Evolutionary conservation across 2,329 filamentous ascomycete species (phyloP).

Genomic region (Xylariaceae sp.): DNA sequence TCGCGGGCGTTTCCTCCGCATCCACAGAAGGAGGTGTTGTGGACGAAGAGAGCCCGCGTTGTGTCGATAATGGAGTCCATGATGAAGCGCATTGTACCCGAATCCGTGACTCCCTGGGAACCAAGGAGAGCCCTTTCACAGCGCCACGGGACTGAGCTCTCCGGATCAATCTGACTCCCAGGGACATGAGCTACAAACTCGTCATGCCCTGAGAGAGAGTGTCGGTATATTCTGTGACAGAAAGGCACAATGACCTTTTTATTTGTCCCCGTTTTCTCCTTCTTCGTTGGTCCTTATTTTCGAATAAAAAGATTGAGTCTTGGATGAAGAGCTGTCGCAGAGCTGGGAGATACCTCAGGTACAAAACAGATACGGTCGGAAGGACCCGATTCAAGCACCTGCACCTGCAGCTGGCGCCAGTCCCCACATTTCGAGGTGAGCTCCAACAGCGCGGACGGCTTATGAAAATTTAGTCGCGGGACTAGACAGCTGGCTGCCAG

Average conservation of each 20-base stretch:
- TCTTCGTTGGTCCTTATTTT: too few species aligned
- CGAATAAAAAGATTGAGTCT: too few species aligned
- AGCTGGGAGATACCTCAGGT: too few species aligned
- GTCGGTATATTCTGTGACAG: not conserved
- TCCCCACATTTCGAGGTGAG: too few species aligned
- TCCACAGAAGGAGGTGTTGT: not conserved
- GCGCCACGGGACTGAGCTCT: conserved; percentile 25
- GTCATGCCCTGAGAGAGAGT: conserved; percentile 21
- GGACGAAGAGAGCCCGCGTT: conserved; percentile 20
- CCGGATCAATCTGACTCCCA: conserved; percentile 30
- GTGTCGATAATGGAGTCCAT: conserved; percentile 3
- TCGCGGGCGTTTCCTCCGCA: not conserved
- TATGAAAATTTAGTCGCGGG: not conserved
- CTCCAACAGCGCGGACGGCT: too few species aligned
- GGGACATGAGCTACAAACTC: conserved; percentile 32
- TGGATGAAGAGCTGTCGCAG: too few species aligned
- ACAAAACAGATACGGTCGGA: too few species aligned
- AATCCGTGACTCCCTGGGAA: conserved; percentile 25
- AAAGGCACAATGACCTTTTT: too few species aligned
- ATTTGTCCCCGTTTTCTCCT: too few species aligned
- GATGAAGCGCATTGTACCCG: not conserved
- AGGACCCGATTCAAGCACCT: too few species aligned
- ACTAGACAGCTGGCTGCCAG: not conserved
- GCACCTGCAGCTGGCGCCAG: too few species aligned
- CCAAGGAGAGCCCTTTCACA: conserved; percentile 26